Percentiles rank a stretch among this genome's conserved stretches.
These are phyloP conservation scores for Neopestalotiopsis sp. DNA, from an alignment of 2,329 filamentous ascomycete genomes.

Conservation along the genomic window DNA sequence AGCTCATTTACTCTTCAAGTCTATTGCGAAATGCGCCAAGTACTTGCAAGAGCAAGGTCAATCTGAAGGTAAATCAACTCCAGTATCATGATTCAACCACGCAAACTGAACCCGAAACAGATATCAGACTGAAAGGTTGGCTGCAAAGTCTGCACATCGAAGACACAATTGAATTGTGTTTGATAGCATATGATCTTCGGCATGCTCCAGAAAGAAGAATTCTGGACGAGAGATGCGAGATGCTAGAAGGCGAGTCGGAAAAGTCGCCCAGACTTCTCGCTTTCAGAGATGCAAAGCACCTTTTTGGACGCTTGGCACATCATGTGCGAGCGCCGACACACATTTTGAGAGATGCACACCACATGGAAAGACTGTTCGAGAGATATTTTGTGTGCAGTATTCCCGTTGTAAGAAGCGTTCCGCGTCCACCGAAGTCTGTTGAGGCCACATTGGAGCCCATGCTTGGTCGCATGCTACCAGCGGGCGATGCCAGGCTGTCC, in stretches of 20 bases:
- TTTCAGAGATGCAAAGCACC: conserved; percentile 38
- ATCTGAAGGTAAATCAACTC: too few species aligned
- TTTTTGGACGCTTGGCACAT: conserved; percentile 51
- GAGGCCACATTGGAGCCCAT: conserved; percentile 38
- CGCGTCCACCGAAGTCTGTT: conserved; percentile 31
- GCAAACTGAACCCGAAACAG: too few species aligned
- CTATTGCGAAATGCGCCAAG: too few species aligned
- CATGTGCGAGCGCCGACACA: conserved; percentile 44
- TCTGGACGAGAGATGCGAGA: background rate
- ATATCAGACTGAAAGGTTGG: too few species aligned
- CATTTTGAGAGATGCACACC: conserved; percentile 40
- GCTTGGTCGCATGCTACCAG: conserved; percentile 36
- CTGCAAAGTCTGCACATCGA: too few species aligned
- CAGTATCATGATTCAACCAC: too few species aligned
- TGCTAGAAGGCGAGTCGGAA: background rate
- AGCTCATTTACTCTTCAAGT: too few species aligned
- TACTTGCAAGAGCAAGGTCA: too few species aligned
- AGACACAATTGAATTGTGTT: too few species aligned
- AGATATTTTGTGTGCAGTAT: conserved; percentile 34
- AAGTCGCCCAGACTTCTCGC: background rate
- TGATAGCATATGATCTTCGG: too few species aligned
- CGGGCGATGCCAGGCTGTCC: conserved; percentile 20
- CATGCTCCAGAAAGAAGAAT: background rate
- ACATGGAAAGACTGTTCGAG: conserved; percentile 35
- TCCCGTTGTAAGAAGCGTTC: conserved; percentile 7